phyloP scores from a whole-genome alignment of 306 rosid genomes.

The Prinsepia uniflora region DNA sequence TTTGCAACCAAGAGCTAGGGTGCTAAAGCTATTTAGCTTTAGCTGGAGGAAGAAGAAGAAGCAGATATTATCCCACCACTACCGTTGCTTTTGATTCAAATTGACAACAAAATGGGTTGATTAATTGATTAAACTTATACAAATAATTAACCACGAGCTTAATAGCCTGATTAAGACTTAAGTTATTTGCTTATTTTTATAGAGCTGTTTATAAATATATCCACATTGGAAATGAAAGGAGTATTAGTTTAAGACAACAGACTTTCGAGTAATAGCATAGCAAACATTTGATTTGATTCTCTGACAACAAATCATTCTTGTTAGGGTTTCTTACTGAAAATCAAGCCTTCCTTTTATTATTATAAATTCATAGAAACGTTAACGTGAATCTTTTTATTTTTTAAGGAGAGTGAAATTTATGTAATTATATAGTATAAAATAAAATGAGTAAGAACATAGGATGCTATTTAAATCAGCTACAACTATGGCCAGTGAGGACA shows the following conservation, averaged over 20 bases:
- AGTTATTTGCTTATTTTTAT: not conserved
- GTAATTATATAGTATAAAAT: not conserved
- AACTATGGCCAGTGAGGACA: conserved; percentile 8
- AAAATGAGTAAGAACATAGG: conserved; percentile 23
- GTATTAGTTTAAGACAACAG: not conserved
- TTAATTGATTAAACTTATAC: conserved; percentile 36
- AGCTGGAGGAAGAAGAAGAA: conserved; percentile 6
- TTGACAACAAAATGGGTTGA: conserved; percentile 7
- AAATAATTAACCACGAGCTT: conserved; percentile 41
- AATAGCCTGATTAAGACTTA: conserved; percentile 2
- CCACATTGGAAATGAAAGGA: conserved; percentile 6
- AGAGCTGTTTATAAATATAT: not conserved
- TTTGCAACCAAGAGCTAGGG: not conserved
- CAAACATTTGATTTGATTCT: conserved; percentile 1
- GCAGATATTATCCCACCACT: not conserved
- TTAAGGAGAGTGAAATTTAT: not conserved
- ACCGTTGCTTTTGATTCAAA: not conserved
- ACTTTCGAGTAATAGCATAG: not conserved
- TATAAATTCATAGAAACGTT: not conserved
- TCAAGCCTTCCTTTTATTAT: not conserved
- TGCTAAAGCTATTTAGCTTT: not conserved
- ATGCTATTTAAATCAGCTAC: conserved; percentile 36
- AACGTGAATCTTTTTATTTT: not conserved
- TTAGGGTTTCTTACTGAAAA: conserved; percentile 29
- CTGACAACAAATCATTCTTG: conserved; percentile 24